Evolutionary conservation across 2,329 filamentous ascomycete genomes (phyloP), one percentile per base, ranked within the genome.

Genomic region (Leptoxyphium fumago): DNA sequence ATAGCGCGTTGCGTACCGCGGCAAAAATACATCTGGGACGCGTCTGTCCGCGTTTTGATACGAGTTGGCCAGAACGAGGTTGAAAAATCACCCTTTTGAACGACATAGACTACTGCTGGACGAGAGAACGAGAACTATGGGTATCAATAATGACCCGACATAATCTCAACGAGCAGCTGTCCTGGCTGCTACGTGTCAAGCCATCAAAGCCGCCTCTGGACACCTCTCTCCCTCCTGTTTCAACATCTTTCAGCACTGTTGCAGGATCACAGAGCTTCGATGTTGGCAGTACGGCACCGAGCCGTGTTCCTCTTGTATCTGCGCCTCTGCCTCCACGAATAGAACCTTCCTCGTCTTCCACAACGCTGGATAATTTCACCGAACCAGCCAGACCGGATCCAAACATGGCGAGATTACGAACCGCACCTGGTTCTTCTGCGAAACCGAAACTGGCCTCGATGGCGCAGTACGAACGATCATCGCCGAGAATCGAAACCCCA

Each of bases 151-250:
- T 71, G 68, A 69, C 68, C 62, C 55, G 56, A 52, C 63, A 72
- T 56, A 72, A 72, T 50, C 57, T 72, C 48, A 58, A 55, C 47
- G 62, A 64, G 54, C 68, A 72, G 51, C 58, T 72, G 48, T 59
- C 60, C 48, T 72, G 69, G 69, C 60, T 72, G 56, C 54, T 69
- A 45, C 55, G 54, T 49, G 59, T 60, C 47, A 69, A 65, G 54
- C 66, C 68, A 38, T 66, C 66, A 50, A 47, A 70, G 40, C 66
- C 68, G 18, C 46, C 54, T 29, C 34, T 39, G 2, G 47, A 44
- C 29, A 48, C 42, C 26, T 44, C 45, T 13, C 46, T 53, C 26
- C 54, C 54, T 40, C 54, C 51, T 11, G 43, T 38, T 10, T 40
- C 45, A 10, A 40, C 43, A 18, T 47, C 45, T 11, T 47, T 47